Evolutionary conservation across 2,329 filamentous ascomycete species (phyloP), one percentile per base, ranked within the genome.

Genomic region (Emmonsia crescens): DNA sequence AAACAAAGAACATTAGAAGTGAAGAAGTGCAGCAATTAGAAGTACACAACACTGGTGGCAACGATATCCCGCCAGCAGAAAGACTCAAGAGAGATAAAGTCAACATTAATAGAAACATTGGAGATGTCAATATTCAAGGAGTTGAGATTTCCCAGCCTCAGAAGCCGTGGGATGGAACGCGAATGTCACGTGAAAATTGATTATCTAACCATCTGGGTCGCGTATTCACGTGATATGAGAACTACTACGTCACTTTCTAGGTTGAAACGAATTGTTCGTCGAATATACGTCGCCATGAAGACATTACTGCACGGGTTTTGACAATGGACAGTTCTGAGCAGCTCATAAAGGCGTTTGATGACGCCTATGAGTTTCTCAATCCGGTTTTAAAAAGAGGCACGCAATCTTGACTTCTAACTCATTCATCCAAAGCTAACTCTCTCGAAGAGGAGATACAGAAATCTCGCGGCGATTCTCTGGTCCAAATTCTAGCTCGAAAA

Each of bases 341-440:
- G 48, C 51, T 73, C 36, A 68, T 63, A 59, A 66, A 68, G 61
- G 73, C 71, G 9, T 76, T 77, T 60, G 66, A 70, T 52, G 67
- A 69, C 36, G 72, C 74, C 38, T 67, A 68, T 60, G 65, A 67
- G 27, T 77, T 77, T 63, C 64, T 77, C 51, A 68, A 65, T 60
- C 74, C 75, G 36, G 73, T 76, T 48, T 68, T 77, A 62, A 69
- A 74, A 65, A 69, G 72, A 77, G 75, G 75, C 72, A 76, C 65
- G 75, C 65, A 64, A 62, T 64, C 65, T 56, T 67, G 61, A 66
- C 44, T 57, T 61, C 58, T 29, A 62, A 9, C 64, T 56, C 61
- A 61, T 24, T 54, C 57, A 40, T 5, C 46, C 24, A 40, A 64
- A 64, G 69, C 74, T 76, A 69, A 75, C 69, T 29, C 42, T 51